Percentiles rank a stretch among this genome's conserved stretches.
These are phyloP conservation scores for Suzukiozyma palmioleophila DNA, from an alignment of 1,139 yeast genomes.

Conservation along the genomic window DNA sequence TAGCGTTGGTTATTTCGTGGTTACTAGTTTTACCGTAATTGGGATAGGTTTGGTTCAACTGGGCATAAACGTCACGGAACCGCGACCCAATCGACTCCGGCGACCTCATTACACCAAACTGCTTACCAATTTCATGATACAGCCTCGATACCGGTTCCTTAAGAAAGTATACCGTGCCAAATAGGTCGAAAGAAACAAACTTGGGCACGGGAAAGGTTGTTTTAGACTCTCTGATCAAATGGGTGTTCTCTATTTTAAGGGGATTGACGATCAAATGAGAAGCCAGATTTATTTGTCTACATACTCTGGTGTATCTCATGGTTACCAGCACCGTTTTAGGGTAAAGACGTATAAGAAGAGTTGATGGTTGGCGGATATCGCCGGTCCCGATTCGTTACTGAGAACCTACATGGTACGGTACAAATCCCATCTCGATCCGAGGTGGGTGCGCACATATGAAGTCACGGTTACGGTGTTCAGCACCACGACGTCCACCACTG, in stretches of 20 bases:
- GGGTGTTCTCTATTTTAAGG: constrained; percentile 19
- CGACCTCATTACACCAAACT: constrained; percentile 39
- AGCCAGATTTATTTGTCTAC: background rate
- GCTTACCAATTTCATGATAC: constrained; percentile 45
- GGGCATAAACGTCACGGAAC: constrained; percentile 26
- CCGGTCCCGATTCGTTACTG: no score
- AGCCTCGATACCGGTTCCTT: constrained; percentile 48
- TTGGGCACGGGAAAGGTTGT: constrained; percentile 38
- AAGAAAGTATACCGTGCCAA: constrained; percentile 61
- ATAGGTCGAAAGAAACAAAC: constrained; percentile 61
- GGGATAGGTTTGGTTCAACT: constrained; percentile 37
- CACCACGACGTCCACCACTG: no score
- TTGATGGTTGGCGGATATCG: no score
- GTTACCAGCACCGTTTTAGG: no score
- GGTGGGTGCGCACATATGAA: background rate
- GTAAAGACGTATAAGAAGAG: no score
- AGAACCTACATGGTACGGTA: no score
- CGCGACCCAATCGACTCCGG: constrained; percentile 20
- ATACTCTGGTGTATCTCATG: background rate
- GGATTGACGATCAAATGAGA: constrained; percentile 23
- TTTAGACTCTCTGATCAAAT: constrained; percentile 27
- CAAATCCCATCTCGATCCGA: background rate
- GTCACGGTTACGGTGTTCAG: no score
- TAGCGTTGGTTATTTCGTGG: constrained; percentile 19
- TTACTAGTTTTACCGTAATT: constrained; percentile 52